Evolutionary conservation across 2,329 filamentous ascomycete genomes (phyloP).

Genomic region (Pseudogymnoascus sp.): DNA sequence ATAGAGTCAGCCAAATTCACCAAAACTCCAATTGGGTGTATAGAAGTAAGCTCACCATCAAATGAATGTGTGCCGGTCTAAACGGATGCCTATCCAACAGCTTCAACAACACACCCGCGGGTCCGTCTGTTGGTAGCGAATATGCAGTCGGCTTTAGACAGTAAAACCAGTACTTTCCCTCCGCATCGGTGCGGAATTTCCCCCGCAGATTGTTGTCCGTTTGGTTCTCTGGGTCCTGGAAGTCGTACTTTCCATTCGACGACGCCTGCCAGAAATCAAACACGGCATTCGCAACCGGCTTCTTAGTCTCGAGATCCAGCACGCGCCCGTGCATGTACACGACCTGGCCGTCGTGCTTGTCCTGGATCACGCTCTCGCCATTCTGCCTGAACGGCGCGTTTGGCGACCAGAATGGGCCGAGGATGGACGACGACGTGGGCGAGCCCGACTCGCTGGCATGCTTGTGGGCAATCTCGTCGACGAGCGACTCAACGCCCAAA

Average conservation of each 20-base stretch:
- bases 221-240: conserved; percentile 67
- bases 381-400: conserved; percentile 64
- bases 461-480: conserved; percentile 61
- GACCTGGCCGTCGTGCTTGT: conserved; percentile 51
- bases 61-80: conserved; percentile 51
- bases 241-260: conserved; percentile 69
- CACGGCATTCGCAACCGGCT: conserved; percentile 59
- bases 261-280: conserved; percentile 75
- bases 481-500: conserved; percentile 65
- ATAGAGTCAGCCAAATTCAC: conserved; percentile 35
- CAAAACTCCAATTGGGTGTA: not conserved
- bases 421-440: conserved; percentile 68
- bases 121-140: conserved; percentile 60
- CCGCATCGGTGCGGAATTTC: conserved; percentile 64
- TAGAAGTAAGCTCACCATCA: conserved; percentile 33
- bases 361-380: conserved; percentile 59
- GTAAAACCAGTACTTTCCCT: conserved; percentile 67
- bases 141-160: conserved; percentile 69
- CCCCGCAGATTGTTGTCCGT: conserved; percentile 66
- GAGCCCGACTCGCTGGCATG: conserved; percentile 54
- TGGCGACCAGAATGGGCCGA: conserved; percentile 73
- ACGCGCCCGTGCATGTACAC: conserved; percentile 65
- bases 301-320: conserved; percentile 56
- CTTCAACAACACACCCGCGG: conserved; percentile 42
- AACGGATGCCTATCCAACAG: conserved; percentile 48